Evolutionary conservation across 345 rosid genomes (phyloP).

Genomic region (Eucalyptus polyanthemos): DNA sequence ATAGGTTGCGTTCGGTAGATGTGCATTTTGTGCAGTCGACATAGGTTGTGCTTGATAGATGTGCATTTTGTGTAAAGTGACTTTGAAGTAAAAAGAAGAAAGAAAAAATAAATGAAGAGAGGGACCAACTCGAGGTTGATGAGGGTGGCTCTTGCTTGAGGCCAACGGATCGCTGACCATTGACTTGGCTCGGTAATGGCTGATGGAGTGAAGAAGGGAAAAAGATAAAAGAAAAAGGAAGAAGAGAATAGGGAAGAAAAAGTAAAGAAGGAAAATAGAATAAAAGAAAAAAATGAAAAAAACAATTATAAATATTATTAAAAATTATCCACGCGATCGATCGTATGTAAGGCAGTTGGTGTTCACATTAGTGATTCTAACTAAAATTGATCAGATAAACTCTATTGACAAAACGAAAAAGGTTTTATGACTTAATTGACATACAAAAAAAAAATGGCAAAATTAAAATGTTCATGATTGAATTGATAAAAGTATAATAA

Average conservation of each 20-base stretch:
- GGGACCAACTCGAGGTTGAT: background rate
- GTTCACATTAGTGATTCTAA: background rate
- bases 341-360: rapidly evolving
- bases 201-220: background rate
- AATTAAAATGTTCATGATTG: background rate
- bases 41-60: too few species aligned
- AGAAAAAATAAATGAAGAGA: background rate
- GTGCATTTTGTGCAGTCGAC: background rate
- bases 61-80: background rate
- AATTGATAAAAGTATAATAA: background rate
- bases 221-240: background rate
- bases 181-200: background rate
- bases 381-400: background rate
- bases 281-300: background rate
- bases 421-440: too few species aligned
- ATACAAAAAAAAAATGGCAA: too few species aligned
- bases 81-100: background rate
- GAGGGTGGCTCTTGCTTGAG: too few species aligned
- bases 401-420: background rate
- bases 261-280: background rate
- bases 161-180: too few species aligned
- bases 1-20: background rate
- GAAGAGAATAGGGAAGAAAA: background rate
- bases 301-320: background rate
- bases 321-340: rapidly evolving